Base-by-base conservation (phyloP, 1,284 basidiomycete species). In the Boletus chippewaensis region DNA sequence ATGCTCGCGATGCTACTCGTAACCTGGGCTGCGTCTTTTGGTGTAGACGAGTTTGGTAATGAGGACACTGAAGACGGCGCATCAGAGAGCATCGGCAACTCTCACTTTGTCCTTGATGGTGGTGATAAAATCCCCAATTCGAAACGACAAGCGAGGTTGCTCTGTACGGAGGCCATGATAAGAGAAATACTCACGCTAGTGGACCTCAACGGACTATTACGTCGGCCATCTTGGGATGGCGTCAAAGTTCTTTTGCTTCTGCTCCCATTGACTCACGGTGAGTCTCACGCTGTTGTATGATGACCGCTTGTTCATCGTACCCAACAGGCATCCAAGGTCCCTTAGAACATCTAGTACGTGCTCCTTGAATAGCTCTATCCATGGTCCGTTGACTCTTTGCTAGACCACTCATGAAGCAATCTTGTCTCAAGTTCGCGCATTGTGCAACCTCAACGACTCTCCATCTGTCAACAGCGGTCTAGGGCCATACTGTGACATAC, bases 211-310 rank as follows among this genome's bases (percentile, higher is more conserved):
- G 85, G 84, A 15, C 68, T 95, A 20, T 72, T 93, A 63, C 76
- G 91, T n/a, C 81, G 81, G 52, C 90, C 90, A 2, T 80, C 84
- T 3, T 88, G 89, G 82, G 92, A 95, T 57, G 91, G 91, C 11
- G 83, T 91, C 26, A 77, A 88, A 35, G 80, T 81, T 2, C 71
- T 95, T 31, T 69, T 94, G 22, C 74, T 95, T 40, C 69, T 91
- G 24, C 70, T 91, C 51, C 91, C 91, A 7, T 74, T 95, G 36
- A 83, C 90, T 36, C 84, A 89, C 67, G 88, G 91, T 91, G 6
- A 32, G 57, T 61, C 43, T 5, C 20, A 48, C 39, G 16, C 16
- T 24, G 34, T 31, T 48, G 26, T 52, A 29, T 50, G 32, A 34
- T 44, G 40, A 36, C 43, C 18, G 49, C 34, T 53, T 57, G 38